phyloP scores from a whole-genome alignment of 2,329 filamentous ascomycete species.

The Trichoderma hamatum region DNA sequence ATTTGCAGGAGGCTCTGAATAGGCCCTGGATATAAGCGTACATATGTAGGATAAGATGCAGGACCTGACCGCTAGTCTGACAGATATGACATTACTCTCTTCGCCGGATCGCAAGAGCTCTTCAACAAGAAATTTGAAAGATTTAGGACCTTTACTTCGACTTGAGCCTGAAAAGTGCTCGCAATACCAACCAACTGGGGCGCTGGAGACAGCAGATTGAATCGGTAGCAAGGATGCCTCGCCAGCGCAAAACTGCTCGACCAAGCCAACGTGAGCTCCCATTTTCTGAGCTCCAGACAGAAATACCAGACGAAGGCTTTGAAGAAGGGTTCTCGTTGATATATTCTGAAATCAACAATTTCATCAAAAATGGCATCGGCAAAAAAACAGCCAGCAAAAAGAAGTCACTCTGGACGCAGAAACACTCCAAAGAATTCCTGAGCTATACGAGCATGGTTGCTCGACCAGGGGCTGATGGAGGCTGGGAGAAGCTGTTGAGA shows the following conservation, averaged over 20 bases:
- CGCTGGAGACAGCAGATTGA: background rate
- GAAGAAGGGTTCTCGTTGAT: conserved; percentile 33
- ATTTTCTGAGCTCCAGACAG: conserved; percentile 10
- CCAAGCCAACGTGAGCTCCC: conserved; percentile 22
- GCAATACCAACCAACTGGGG: background rate
- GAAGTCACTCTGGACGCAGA: conserved; percentile 34
- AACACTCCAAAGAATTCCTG: conserved; percentile 33
- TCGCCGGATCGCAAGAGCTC: background rate
- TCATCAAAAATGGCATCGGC: conserved; percentile 32
- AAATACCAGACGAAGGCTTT: conserved; percentile 30
- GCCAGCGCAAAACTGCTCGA: background rate
- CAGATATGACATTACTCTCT: background rate
- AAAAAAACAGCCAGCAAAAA: background rate
- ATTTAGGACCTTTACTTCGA: background rate
- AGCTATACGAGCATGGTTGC: conserved; percentile 36
- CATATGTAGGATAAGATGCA: background rate
- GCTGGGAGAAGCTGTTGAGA: conserved; percentile 38
- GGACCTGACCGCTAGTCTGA: conserved; percentile 22
- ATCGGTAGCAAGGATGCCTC: conserved; percentile 2
- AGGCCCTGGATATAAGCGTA: background rate
- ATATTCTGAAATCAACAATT: conserved; percentile 32
- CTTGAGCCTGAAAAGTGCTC: background rate
- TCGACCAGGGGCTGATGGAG: conserved; percentile 33
- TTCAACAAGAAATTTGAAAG: background rate
- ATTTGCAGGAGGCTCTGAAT: background rate